Evolutionary conservation across 768 basidiomycete genomes (phyloP).

Genomic region (Boletus subparvulus): DNA sequence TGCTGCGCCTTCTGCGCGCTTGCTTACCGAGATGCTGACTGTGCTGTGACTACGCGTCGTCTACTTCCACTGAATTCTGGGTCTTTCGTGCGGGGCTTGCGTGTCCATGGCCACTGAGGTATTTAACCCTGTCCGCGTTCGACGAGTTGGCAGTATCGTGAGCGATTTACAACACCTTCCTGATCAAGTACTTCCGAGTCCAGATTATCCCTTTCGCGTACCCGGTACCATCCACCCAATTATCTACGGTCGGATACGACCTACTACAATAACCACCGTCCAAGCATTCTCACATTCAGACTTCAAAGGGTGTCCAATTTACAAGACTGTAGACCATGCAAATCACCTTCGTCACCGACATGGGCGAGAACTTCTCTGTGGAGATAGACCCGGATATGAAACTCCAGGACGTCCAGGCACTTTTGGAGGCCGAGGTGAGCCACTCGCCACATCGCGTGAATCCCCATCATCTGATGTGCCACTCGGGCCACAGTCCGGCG

Average conservation of each 20-base stretch:
- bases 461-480: neutral
- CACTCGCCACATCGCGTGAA: neutral
- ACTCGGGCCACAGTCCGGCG: constrained; percentile 56
- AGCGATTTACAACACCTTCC: constrained; percentile 22
- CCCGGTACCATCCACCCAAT: neutral
- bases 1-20: constrained; percentile 1
- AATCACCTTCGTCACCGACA: constrained; percentile 69
- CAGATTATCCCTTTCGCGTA: constrained; percentile 1
- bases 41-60: constrained; percentile 15
- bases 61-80: constrained; percentile 23
- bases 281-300: neutral
- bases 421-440: constrained; percentile 92
- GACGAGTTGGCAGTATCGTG: neutral
- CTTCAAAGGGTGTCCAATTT: neutral
- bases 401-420: constrained; percentile 88
- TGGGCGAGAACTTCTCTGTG: constrained; percentile 60
- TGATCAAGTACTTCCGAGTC: constrained; percentile 24
- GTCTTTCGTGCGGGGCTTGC: constrained; percentile 20
- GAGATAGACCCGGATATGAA: constrained; percentile 92
- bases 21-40: constrained; percentile 13
- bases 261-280: neutral
- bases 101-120: constrained; percentile 9
- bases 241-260: constrained; percentile 6
- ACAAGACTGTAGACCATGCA: constrained; percentile 47
- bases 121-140: constrained; percentile 12